A percentile compares a stretch with the other conserved stretches of the same genome.
Conservation (phyloP, 1,139 yeast species). For the Candida gigantensis region DNA sequence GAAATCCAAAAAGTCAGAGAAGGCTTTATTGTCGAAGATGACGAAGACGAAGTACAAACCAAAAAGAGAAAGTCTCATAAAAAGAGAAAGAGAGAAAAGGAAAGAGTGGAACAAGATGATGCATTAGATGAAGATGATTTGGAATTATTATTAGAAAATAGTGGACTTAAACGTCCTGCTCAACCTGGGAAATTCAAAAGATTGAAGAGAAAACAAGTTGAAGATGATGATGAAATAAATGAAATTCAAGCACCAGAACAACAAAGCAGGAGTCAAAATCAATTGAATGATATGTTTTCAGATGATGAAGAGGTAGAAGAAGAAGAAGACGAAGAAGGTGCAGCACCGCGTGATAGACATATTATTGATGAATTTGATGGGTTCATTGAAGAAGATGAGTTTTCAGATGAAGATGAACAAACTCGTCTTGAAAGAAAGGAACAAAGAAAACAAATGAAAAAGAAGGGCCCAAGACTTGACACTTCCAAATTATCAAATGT, state of each 20-base stretch:
- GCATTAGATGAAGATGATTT: slow-evolving; percentile 93
- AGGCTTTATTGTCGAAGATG: slow-evolving; percentile 94
- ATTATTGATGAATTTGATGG: slow-evolving; percentile 86
- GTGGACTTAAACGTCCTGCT: slow-evolving; percentile 56
- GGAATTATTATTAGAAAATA: slow-evolving; percentile 85
- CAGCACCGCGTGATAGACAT: slow-evolving; percentile 36
- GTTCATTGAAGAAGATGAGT: slow-evolving; percentile 95
- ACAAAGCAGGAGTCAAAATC: too few relatives aligned
- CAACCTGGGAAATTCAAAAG: slow-evolving; percentile 65
- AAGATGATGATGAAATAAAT: slow-evolving; percentile 26
- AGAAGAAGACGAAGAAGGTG: slow-evolving; percentile 38
- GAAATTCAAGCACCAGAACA: slow-evolving; percentile 5
- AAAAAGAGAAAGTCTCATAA: slow-evolving; percentile 38
- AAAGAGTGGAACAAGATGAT: slow-evolving; percentile 47
- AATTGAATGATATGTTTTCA: slow-evolving; percentile 77
- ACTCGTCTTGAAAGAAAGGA: slow-evolving; percentile 27
- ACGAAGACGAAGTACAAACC: slow-evolving; percentile 55
- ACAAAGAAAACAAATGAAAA: slow-evolving; percentile 44
- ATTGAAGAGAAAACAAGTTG: slow-evolving; percentile 66
- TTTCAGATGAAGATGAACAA: slow-evolving; percentile 82
- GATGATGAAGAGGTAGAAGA: slow-evolving; percentile 69
- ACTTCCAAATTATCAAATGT: slow-evolving; percentile 72
- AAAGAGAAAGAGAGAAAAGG: slow-evolving; percentile 43
- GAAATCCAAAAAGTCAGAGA: slow-evolving; percentile 76
- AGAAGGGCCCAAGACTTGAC: slow-evolving; percentile 43